Evolutionary conservation across 164 flowering plant species (phyloP).

Genomic region (Stephania cephalantha): DNA sequence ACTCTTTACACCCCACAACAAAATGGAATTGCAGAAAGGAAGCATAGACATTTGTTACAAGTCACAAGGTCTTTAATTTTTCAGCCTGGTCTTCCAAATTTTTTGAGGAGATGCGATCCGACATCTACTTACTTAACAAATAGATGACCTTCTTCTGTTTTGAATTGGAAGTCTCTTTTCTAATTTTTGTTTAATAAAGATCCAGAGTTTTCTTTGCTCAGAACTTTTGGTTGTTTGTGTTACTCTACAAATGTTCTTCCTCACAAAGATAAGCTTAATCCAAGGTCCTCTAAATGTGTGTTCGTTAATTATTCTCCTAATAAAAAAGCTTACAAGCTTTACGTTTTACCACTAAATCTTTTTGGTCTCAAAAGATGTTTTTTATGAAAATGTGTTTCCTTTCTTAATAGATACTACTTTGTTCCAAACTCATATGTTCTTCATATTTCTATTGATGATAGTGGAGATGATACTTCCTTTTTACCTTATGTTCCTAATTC

Average conservation of each 20-base stretch:
- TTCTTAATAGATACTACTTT: not conserved
- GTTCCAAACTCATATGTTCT: too few relatives aligned
- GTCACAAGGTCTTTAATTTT: not conserved
- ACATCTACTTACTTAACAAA: not conserved
- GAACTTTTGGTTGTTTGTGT: not conserved
- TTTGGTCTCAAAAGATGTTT: not conserved
- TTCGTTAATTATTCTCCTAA: not conserved
- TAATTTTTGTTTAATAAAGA: not conserved
- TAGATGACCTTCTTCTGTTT: not conserved
- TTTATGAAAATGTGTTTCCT: slow-evolving; percentile 1
- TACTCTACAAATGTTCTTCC: not conserved
- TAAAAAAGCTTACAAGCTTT: not conserved
- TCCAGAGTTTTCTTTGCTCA: not conserved
- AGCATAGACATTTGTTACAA: too few relatives aligned
- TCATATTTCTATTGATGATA: too few relatives aligned
- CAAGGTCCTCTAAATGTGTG: not conserved
- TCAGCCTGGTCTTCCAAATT: not conserved
- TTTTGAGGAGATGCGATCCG: not conserved
- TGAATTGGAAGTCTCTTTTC: not conserved
- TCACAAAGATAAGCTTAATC: not conserved
- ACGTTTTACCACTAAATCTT: not conserved
- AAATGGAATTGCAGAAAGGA: too few relatives aligned
- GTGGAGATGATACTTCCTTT: too few relatives aligned
- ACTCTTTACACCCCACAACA: slow-evolving; percentile 1
- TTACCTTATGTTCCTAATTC: too few relatives aligned